Evolutionary conservation across 345 rosid genomes (phyloP), one percentile per base, ranked within the genome.

Genomic region (Nasturtium officinale): DNA sequence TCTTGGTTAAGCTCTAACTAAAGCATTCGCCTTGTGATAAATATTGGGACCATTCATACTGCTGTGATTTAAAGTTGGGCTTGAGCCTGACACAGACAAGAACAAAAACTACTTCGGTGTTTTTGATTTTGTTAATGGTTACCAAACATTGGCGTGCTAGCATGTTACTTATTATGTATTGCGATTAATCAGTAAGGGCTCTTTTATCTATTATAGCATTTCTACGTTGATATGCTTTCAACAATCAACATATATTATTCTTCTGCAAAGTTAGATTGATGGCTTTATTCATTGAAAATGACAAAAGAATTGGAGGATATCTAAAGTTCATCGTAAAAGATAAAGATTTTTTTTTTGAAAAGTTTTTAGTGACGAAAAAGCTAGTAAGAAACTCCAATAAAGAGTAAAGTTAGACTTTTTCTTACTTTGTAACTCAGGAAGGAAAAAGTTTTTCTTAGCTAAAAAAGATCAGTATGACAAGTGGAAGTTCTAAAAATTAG

Each of bases 71-170:
- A 58, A 28, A 67, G 68, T 52, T 52, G 54, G 61, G 67, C 51
- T 3, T 67, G 40, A 67, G 78, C 68, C 72, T 67, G 47, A 8
- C 71, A 60, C 56, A 40, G 55, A 60, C 62, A 10, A 15, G 59
- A 60, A 23, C 74, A 42, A 61, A 40, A 75, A 57, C 45, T 11
- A 56, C 30, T 52, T 17, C 42, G 48, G 63, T 67, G 21, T 38
- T 30, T 57, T 75, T 48, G 6, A 33, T 74, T 75, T 67, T 72
- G 33, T 62, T 72, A 40, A 50, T 59, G 72, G 37, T 37, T 56
- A 56, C 57, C 29, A 30, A 30, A 45, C 50, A 56, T 72, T 56
- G 55, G 64, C 40, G 20, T 54, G 59, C 16, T 47, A 65, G 45
- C 56, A 42, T 38, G 42, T 43, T 29, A 45, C 21, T 12, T 61